Evolutionary conservation across 2,329 filamentous ascomycete species (phyloP), one percentile per base, ranked within the genome.

Genomic region (Aspergillus arachidicola): DNA sequence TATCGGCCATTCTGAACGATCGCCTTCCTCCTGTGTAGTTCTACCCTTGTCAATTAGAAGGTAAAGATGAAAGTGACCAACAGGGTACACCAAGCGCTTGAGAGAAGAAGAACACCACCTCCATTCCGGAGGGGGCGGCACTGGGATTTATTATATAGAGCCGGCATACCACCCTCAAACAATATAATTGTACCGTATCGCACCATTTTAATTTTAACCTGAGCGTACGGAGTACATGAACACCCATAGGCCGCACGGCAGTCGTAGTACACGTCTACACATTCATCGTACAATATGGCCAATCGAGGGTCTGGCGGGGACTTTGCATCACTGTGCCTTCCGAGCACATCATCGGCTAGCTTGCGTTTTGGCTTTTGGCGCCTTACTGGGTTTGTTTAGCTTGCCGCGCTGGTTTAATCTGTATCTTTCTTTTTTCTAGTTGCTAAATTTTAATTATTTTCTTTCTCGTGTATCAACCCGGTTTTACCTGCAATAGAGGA

Each of bases 1-100:
- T 68, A 50, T 71, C 68, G 32, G 59, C 57, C 69, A 71, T 70
- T 28, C 30, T 21, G 16, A 46, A 28, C 48, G 32, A 16, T 45
- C 43, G 58, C 45, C n/a, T 57, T 26, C 7, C 26, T 2, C 26
- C 4, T 11, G 7, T 51, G 7, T 16, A 1, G 12, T 51, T 51
- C 9, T 30, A 16, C 26, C 26, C 12, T 7, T 7, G 4, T 6
- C 2, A 6, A 26, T 14, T 4, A 14, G 28, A 48, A 12, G 5
- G 9, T 9, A 28, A 48, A 28, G 5, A 16, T 6, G 14, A 6
- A 16, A 28, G 19, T 5, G 12, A 11, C 14, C 12, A 28, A 28
- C 11, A 48, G 12, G 45, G 14, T 4, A 28, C 45, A 23, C 45
- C 12, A 26, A 21, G 45, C 14, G 14, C 34, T 28, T 11, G 19